Evolutionary conservation across 2,329 filamentous ascomycete species (phyloP).

Genomic region (Rhinocladiella mackenziei): DNA sequence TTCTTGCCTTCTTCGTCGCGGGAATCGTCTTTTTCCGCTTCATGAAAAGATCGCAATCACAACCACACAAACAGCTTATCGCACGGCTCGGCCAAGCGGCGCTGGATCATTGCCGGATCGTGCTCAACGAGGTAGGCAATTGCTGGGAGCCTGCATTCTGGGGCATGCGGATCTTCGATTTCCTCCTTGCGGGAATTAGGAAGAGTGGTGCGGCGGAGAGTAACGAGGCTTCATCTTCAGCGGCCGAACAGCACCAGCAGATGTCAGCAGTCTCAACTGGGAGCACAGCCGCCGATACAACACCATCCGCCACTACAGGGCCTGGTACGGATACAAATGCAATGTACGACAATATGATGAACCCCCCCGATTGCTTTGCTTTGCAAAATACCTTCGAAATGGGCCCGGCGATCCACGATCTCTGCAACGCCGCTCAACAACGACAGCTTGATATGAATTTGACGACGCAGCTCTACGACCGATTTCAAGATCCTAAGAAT

Average conservation of each 20-base stretch:
- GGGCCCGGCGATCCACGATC: conserved; percentile 11
- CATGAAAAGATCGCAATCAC: conserved; percentile 6
- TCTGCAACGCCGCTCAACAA: conserved; percentile 10
- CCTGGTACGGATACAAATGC: not conserved
- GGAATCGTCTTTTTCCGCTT: conserved; percentile 18
- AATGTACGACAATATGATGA: not conserved
- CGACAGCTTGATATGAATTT: conserved; percentile 8
- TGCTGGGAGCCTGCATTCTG: conserved; percentile 19
- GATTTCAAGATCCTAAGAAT: conserved; percentile 9
- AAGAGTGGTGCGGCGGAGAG: not conserved
- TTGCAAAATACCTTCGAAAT: conserved; percentile 12
- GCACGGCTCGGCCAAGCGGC: conserved; percentile 14
- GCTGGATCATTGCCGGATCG: conserved; percentile 17
- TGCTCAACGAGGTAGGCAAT: conserved; percentile 16
- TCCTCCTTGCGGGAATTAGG: conserved; percentile 10
- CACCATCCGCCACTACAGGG: not conserved
- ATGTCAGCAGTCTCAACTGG: no score
- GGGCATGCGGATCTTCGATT: conserved; percentile 20
- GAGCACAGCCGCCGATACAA: no score
- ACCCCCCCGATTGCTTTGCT: conserved; percentile 3
- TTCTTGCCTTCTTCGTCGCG: conserved; percentile 18
- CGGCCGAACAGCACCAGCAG: not conserved
- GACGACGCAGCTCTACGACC: conserved; percentile 9
- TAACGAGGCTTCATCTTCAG: not conserved
- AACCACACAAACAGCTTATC: no score